These are phyloP conservation scores for Lenzites betulinus DNA, from an alignment of 768 basidiomycete species.

Conservation along the genomic window DNA sequence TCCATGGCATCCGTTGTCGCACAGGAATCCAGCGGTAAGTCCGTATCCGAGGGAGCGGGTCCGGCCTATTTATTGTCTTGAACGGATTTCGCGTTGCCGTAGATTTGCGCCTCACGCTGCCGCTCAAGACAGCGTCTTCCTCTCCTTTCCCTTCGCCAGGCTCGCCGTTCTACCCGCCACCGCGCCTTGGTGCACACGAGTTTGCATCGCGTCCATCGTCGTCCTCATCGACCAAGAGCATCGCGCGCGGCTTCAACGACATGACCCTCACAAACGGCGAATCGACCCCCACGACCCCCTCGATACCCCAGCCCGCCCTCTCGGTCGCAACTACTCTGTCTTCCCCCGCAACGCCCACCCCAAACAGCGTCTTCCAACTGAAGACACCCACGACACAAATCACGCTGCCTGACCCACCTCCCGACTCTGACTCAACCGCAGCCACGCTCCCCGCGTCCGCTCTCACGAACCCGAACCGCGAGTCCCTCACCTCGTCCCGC, in stretches of 20 bases:
- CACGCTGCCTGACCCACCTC: slow-evolving; percentile 27
- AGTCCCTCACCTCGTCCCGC: slow-evolving; percentile 48
- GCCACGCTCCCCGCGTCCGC: slow-evolving; percentile 28
- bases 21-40: slow-evolving; percentile 27
- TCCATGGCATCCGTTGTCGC: slow-evolving; percentile 29
- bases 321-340: slow-evolving; percentile 5
- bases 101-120: slow-evolving; percentile 33
- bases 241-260: slow-evolving; percentile 23
- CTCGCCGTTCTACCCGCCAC: slow-evolving; percentile 69
- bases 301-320: slow-evolving; percentile 6
- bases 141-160: slow-evolving; percentile 64
- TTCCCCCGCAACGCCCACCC: slow-evolving; percentile 26
- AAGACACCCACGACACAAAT: slow-evolving; percentile 25
- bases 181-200: slow-evolving; percentile 66
- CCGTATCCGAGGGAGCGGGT: not conserved
- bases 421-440: slow-evolving; percentile 12
- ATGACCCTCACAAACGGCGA: slow-evolving; percentile 14
- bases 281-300: slow-evolving; percentile 13
- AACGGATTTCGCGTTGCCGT: slow-evolving; percentile 10
- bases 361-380: slow-evolving; percentile 19
- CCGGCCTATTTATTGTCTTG: slow-evolving; percentile 18
- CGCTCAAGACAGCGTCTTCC: slow-evolving; percentile 44
- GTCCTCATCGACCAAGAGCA: slow-evolving; percentile 16
- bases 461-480: slow-evolving; percentile 33
- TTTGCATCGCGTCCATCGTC: slow-evolving; percentile 54